Evolutionary conservation across 768 basidiomycete genomes (phyloP).

Genomic region (Mycena alexandri): DNA sequence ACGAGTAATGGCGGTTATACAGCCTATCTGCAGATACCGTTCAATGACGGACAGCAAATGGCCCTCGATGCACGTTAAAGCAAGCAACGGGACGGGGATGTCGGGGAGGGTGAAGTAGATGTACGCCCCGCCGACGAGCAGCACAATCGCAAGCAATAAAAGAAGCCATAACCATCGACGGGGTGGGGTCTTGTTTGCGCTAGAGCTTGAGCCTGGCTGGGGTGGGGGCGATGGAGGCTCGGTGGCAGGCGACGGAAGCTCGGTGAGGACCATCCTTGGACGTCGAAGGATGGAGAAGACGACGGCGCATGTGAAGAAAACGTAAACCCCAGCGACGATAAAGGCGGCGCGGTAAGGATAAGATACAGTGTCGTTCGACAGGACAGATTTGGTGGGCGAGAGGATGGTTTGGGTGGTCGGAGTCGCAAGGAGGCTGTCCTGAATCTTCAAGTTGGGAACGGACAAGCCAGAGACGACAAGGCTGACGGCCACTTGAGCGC

Average conservation of each 20-base stretch:
- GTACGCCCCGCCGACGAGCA: background rate
- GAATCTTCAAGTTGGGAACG: slow-evolving; percentile 4
- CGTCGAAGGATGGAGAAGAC: too few species aligned
- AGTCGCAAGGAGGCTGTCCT: background rate
- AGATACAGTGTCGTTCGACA: too few species aligned
- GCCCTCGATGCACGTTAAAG: background rate
- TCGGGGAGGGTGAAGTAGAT: background rate
- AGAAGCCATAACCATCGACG: slow-evolving; percentile 8
- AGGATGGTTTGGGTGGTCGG: background rate
- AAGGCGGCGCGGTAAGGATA: too few species aligned
- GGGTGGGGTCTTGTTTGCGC: background rate
- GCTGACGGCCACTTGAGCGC: slow-evolving; percentile 3
- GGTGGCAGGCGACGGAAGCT: background rate
- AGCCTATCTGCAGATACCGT: background rate
- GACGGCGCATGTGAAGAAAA: too few species aligned
- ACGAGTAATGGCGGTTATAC: background rate
- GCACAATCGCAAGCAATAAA: background rate
- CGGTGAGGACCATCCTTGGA: too few species aligned
- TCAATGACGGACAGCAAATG: background rate
- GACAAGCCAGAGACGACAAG: slow-evolving; percentile 4
- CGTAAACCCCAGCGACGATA: too few species aligned
- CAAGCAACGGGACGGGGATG: background rate
- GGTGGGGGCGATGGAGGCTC: slow-evolving; percentile 11
- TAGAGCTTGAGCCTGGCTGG: slow-evolving; percentile 4
- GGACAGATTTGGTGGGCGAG: too few species aligned